Evolutionary conservation across 495 filamentous ascomycete genomes (phyloP).

Genomic region (Lineolata rhizophorae): DNA sequence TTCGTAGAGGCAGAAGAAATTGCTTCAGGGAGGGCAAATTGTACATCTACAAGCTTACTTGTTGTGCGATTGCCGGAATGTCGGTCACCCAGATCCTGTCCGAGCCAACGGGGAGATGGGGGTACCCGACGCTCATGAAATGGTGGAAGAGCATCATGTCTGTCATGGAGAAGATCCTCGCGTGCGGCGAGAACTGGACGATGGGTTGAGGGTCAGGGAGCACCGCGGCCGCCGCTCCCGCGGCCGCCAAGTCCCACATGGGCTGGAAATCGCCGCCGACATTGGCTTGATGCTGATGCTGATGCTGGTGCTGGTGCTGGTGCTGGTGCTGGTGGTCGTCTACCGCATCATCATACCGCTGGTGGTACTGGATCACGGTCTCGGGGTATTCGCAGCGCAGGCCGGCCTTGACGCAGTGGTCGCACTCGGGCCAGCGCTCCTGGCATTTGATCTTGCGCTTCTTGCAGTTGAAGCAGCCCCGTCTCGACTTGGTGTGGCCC

Average conservation of each 20-base stretch:
- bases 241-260: too few relatives aligned
- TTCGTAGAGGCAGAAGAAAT: too few relatives aligned
- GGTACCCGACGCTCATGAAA: conserved; percentile 32
- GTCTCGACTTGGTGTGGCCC: conserved; percentile 35
- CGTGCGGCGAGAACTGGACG: background rate
- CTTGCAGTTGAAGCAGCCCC: conserved; percentile 47
- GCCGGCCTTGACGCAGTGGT: conserved; percentile 33
- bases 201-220: background rate
- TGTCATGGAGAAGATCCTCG: conserved; percentile 23
- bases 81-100: conserved; percentile 35
- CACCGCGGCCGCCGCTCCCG: background rate
- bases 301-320: too few relatives aligned
- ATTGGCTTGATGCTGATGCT: too few relatives aligned
- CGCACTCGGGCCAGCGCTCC: conserved; percentile 33
- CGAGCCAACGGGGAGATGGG: conserved; percentile 35
- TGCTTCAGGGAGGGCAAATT: too few relatives aligned
- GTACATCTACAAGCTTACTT: too few relatives aligned
- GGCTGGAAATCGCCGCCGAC: too few relatives aligned
- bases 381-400: conserved; percentile 36
- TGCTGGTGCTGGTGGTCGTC: too few relatives aligned
- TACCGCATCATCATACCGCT: too few relatives aligned
- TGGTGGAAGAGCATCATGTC: conserved; percentile 45
- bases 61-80: conserved; percentile 31
- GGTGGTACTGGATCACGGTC: conserved; percentile 14
- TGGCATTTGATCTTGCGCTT: conserved; percentile 41